Conservation (phyloP, 2,329 filamentous ascomycete species). For the Penicillium sp. region DNA sequence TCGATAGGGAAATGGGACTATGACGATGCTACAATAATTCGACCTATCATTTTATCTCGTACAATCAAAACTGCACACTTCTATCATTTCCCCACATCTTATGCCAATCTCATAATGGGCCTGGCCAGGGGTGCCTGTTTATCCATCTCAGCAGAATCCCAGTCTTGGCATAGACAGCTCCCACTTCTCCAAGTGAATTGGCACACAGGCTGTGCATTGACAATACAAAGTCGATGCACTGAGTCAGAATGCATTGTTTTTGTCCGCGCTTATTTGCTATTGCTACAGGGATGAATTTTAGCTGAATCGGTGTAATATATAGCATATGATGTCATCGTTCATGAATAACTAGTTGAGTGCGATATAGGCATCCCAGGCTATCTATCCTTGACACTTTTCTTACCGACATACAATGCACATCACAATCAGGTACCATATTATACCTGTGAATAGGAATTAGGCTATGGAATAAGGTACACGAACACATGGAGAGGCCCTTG, state of each 20-base stretch:
- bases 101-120: not conserved
- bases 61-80: not conserved
- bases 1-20: slow-evolving; percentile 18
- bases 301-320: not conserved
- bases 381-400: not conserved
- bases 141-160: not conserved
- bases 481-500: not conserved
- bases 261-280: too few species aligned
- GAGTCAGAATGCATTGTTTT: too few species aligned
- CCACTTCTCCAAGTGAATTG: not conserved
- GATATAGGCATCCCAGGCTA: too few species aligned
- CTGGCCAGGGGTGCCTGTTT: not conserved
- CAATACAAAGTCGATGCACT: not conserved
- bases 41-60: slow-evolving; percentile 3
- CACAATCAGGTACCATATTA: not conserved
- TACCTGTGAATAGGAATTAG: not conserved
- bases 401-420: not conserved
- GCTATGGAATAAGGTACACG: not conserved
- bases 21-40: slow-evolving; percentile 17
- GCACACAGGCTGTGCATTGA: not conserved
- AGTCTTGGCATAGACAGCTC: not conserved
- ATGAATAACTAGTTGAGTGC: not conserved
- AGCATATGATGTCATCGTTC: not conserved
- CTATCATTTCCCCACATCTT: slow-evolving; percentile 8
- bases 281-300: not conserved